Evolutionary conservation across 108 stramenopile genomes (phyloP), one percentile per base, ranked within the genome.

Genomic region (Schizochytrium sp.): DNA sequence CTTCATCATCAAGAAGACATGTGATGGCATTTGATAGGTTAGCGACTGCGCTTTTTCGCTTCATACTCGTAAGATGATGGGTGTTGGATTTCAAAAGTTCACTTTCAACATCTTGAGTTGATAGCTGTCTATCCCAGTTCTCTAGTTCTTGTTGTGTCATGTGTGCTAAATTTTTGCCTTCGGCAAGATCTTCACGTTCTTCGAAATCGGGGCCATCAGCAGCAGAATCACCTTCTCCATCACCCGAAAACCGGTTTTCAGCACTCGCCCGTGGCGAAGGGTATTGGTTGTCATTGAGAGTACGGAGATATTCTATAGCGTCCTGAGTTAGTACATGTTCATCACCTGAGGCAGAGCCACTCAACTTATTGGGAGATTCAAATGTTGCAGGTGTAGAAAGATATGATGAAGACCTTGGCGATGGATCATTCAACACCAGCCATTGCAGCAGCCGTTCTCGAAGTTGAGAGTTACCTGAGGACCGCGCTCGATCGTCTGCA

Each of bases 121-220:
- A 44, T 44, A 69, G 40, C 28, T 69, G 59, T 0, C 46, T 28
- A 40, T 88, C 87, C 40, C 41, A 55, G 58, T 88, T 44, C 59
- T 88, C n/a, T 19, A 13, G 46, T 3, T 83, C 76, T 13, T 55
- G 72, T 49, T 72, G 72, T 49, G 72, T 72, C 72, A 72, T 72
- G 72, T 49, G n/a, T 49, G 64, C 64, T 5, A 69, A 44, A 38
- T 69, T 44, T 7, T 10, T 10, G 8, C 76, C 47, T 12, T 50
- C 76, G 38, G 3, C 53, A 38, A 19, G 7, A n/a, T 56, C 47
- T 7, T 7, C 5, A 38, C 44, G 64, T 10, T 69, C 64, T 69
- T 69, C 64, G 19, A 13, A 15, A 44, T 69, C 64, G 12, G 42
- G 64, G 64, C 7, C 42, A 38, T 69, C 64, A 0, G 64, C 64